A percentile compares a stretch with the other conserved stretches of the same genome.
Evolutionary conservation across 2,329 filamentous ascomycete species (phyloP).

Genomic region (Plectosphaerella cucumerina): DNA sequence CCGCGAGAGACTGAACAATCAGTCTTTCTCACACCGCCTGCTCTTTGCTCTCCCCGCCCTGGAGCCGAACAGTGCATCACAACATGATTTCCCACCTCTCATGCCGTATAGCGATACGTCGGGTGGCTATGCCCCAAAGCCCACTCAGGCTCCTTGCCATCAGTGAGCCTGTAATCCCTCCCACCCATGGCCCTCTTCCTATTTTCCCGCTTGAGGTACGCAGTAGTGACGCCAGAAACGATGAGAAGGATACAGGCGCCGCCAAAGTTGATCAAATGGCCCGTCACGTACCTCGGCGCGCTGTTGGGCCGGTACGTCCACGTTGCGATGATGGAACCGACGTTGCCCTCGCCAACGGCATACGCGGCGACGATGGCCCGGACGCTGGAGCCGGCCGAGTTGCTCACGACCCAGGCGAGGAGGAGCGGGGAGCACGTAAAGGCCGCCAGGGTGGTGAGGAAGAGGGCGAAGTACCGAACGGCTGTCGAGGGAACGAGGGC

Average conservation of each 20-base stretch:
- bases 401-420: background rate
- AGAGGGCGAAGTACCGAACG: background rate
- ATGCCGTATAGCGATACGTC: background rate
- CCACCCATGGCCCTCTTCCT: background rate
- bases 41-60: too few species aligned
- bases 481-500: background rate
- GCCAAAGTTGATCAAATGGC: background rate
- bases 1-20: too few species aligned
- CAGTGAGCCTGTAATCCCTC: background rate
- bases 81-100: too few species aligned
- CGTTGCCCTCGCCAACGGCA: background rate
- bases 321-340: background rate
- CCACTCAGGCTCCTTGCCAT: background rate
- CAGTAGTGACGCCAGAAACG: background rate
- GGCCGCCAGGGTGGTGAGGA: background rate
- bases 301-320: background rate
- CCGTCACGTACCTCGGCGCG: background rate
- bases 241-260: background rate
- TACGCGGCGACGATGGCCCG: background rate
- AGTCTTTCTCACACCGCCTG: too few species aligned
- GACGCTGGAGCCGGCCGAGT: background rate
- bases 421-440: background rate
- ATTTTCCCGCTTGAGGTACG: background rate
- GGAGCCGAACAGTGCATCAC: too few species aligned
- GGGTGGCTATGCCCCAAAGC: background rate